Base-by-base conservation (phyloP, 805 yeast genomes). In the Yarrowia divulgata region DNA sequence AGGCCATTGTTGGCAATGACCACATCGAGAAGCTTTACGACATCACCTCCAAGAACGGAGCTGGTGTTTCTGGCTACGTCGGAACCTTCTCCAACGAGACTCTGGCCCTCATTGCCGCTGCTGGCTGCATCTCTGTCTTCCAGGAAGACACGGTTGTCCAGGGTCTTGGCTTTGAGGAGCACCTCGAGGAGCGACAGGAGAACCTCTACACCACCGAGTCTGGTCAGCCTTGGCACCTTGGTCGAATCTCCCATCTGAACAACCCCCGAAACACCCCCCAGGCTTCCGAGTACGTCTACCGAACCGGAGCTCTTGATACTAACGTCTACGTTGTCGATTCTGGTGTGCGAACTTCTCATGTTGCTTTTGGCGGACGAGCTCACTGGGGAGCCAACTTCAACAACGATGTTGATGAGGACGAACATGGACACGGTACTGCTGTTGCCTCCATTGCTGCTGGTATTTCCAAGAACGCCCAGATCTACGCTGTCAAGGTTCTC, bases 381-480 rank as follows among this genome's bases (percentile, higher is more conserved):
- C 77, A 77, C 50, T 91, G 97, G 97, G 97, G 97, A 73, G 84
- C 88, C 66, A 91, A 96, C 70, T 83, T 91, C 73, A 97, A 96
- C 73, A 74, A 79, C 68, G 88, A 88, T 75, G 91, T 87, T 73
- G 84, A 84, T 68, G 91, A 88, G 73, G 97, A 93, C 77, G 95
- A 92, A 64, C 90, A 91, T 75, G 98, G 97, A 66, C 98, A 93
- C 80, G 98, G 98, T 76, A 91, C 97, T 63, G 97, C 93, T 77
- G 91, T 96, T 81, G 97, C 97, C 18, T 97, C 97, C 80, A 91
- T 96, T 43, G 91, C 93, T 3, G 62, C 62, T 77, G 89, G 89
- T 71, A 83, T 87, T 67, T 88, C 89, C 73, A 87, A 87, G 80
- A 81, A 83, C 71, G 88, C 85, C 63, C 79, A 83, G 40, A 78